Conservation (phyloP, 2,329 filamentous ascomycete genomes). For the Aspergillus novoparasiticus region DNA sequence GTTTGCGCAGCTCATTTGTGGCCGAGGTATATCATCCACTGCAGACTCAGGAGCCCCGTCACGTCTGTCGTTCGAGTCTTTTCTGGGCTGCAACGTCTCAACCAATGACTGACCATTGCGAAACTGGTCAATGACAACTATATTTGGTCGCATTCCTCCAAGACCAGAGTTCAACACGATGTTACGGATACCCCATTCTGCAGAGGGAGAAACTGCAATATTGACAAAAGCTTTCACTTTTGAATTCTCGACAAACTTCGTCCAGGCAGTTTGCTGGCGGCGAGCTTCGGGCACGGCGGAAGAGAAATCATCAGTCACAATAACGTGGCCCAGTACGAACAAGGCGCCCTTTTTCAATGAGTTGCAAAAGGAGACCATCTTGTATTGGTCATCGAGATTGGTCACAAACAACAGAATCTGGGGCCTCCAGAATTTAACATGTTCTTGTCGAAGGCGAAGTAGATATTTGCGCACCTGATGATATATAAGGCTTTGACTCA, state of each 20-base stretch:
- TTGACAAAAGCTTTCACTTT: constrained; percentile 90
- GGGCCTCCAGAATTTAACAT: constrained; percentile 92
- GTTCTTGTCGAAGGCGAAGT: constrained; percentile 78
- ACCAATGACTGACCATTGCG: constrained; percentile 61
- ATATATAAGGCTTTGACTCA: constrained; percentile 87
- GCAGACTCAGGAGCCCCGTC: constrained; percentile 44
- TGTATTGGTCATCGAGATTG: constrained; percentile 76
- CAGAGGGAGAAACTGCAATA: constrained; percentile 76
- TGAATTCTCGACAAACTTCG: constrained; percentile 82
- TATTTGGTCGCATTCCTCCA: constrained; percentile 87
- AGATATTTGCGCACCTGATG: constrained; percentile 86
- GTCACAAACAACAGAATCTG: constrained; percentile 85
- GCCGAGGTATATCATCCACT: constrained; percentile 68
- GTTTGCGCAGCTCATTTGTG: constrained; percentile 68
- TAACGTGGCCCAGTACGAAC: constrained; percentile 85
- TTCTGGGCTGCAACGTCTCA: constrained; percentile 55
- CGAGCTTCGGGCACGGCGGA: constrained; percentile 78
- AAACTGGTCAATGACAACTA: constrained; percentile 78
- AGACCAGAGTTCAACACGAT: constrained; percentile 78
- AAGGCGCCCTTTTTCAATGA: constrained; percentile 84
- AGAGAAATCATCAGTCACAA: constrained; percentile 81
- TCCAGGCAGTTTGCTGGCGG: constrained; percentile 79
- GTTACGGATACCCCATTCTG: constrained; percentile 84
- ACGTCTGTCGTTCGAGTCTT: constrained; percentile 25
- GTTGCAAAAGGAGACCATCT: constrained; percentile 88